Evolutionary conservation across 1,284 basidiomycete genomes (phyloP).

Genomic region (Malassezia sympodialis): DNA sequence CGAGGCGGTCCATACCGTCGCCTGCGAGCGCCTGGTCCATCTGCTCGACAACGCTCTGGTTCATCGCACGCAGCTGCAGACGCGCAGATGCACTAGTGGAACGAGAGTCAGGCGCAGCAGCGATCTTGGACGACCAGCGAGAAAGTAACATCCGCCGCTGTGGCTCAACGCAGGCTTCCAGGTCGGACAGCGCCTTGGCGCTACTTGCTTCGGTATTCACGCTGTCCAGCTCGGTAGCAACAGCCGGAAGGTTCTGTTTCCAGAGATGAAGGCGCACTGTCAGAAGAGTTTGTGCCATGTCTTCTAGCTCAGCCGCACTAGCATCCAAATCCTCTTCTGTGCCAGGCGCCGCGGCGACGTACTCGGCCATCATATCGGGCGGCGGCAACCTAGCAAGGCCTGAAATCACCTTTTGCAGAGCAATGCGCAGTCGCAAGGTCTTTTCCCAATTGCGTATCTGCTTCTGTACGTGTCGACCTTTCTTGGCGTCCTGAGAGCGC

Average conservation of each 20-base stretch:
- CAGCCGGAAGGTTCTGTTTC: constrained; percentile 3
- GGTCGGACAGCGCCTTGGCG: constrained; percentile 17
- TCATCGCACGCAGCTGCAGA: constrained; percentile 29
- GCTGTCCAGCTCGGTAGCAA: background rate
- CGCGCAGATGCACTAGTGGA: constrained; percentile 11
- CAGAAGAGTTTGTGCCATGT: constrained; percentile 10
- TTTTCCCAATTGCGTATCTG: constrained; percentile 36
- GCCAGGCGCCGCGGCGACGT: background rate
- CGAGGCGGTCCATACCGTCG: constrained; percentile 30
- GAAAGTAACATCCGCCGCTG: constrained; percentile 22
- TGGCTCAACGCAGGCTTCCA: constrained; percentile 17
- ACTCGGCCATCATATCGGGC: background rate
- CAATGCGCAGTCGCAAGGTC: constrained; percentile 33
- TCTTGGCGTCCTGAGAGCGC: constrained; percentile 32
- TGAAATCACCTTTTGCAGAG: constrained; percentile 23
- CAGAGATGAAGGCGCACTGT: constrained; percentile 5
- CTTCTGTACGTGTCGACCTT: constrained; percentile 31
- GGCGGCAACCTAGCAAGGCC: constrained; percentile 9
- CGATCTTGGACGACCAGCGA: constrained; percentile 32
- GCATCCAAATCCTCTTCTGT: constrained; percentile 6
- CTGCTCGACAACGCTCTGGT: constrained; percentile 29
- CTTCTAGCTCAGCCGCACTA: constrained; percentile 17
- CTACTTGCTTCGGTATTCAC: constrained; percentile 8
- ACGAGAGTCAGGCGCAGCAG: constrained; percentile 21
- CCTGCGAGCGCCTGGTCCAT: constrained; percentile 30